Evolutionary conservation across 2,329 filamentous ascomycete genomes (phyloP).

Genomic region (Hypoxylon sp.): DNA sequence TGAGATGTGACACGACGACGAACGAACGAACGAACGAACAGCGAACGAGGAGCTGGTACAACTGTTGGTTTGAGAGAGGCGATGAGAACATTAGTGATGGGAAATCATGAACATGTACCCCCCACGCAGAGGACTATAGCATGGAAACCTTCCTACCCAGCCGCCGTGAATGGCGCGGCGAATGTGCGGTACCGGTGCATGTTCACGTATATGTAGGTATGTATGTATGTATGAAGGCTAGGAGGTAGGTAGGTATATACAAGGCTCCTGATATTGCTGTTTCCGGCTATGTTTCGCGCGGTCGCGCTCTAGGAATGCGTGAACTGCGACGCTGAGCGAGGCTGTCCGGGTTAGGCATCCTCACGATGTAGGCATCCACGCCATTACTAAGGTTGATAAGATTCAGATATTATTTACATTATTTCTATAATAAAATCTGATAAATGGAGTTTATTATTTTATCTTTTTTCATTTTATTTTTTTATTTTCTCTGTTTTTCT

Average conservation of each 20-base stretch:
- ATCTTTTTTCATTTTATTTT: neutral
- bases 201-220: neutral
- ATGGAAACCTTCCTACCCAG: conserved; percentile 29
- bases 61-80: neutral
- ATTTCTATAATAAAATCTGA: neutral
- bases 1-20: conserved; percentile 37
- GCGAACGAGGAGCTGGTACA: neutral
- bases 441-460: neutral
- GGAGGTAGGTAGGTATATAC: conserved; percentile 1
- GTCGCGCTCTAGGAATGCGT: conserved; percentile 9
- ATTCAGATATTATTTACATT: neutral
- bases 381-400: conserved; percentile 5
- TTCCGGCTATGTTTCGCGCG: conserved; percentile 14
- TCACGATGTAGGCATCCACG: conserved; percentile 20
- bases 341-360: conserved; percentile 36
- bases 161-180: conserved; percentile 11
- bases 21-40: neutral
- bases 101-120: conserved; percentile 24
- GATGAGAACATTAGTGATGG: conserved; percentile 3
- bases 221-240: too few relatives aligned
- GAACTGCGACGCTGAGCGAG: conserved; percentile 31
- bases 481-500: neutral
- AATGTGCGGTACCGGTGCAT: conserved; percentile 1
- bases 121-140: conserved; percentile 36
- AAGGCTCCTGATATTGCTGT: conserved; percentile 17